Evolutionary conservation across 805 yeast species (phyloP), one percentile per base, ranked within the genome.

Genomic region (Millerozyma acaciae): DNA sequence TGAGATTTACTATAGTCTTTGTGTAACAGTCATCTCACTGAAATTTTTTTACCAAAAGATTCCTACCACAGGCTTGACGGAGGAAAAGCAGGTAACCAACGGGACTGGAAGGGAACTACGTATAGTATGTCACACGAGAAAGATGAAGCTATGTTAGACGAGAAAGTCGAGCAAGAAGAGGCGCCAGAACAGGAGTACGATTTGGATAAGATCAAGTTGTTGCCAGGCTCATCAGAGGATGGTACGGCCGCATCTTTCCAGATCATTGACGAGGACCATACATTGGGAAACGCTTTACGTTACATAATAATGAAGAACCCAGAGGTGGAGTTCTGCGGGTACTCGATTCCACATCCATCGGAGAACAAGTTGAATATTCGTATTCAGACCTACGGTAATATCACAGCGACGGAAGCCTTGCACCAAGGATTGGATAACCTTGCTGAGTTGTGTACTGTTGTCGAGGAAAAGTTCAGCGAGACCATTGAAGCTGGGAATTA

Each of bases 341-440:
- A 93, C 65, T 87, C 97, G 27, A 93, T 93, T 46, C 98, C 98
- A 8, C 98, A 93, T 62, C 98, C 98, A 13, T 85, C 96, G 21
- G 98, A 93, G 62, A 72, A 86, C 40, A 82, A 84, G 47, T 68
- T 93, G 62, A 87, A 93, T 63, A 58, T 93, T 37, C 78, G 98
- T 64, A 87, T 93, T 43, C 98, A 93, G 65, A 93, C 98, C 1
- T 89, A 88, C 53, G 96, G 83, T 31, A 64, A 63, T 39, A 73
- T 77, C 44, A 81, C 97, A 3, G 97, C 97, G 3, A 78, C 85
- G 24, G 95, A 90, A 57, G 97, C 96, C 1, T 70, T 93, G 26
- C 89, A 86, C 50, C 85, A 87, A 58, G 97, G 97, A 16, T 72
- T 93, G 40, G 84, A 84, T 42, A 94, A 89, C 54, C 71, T 93